A percentile compares a stretch with the other conserved stretches of the same genome.
Conservation (phyloP, 2,329 filamentous ascomycete genomes). For the Arthrobotrys iridis region DNA sequence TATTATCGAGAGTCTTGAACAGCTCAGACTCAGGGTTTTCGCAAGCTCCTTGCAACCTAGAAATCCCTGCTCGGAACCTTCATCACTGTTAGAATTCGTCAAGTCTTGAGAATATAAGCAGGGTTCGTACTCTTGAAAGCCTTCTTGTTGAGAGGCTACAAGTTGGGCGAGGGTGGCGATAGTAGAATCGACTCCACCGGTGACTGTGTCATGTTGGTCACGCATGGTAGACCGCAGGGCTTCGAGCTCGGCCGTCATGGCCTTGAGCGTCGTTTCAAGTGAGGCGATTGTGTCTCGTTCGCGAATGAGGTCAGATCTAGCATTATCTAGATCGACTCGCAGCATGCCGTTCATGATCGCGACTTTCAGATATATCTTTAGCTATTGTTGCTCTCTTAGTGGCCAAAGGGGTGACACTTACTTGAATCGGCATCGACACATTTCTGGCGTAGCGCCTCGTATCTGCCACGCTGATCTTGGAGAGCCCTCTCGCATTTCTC, state of each 20-base stretch:
- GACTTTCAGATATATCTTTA: background rate
- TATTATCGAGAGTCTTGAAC: constrained; percentile 11
- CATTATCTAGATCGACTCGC: constrained; percentile 5
- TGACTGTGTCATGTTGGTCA: background rate
- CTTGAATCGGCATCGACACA: constrained; percentile 22
- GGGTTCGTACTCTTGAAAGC: constrained; percentile 15
- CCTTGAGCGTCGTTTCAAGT: background rate
- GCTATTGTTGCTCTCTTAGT: background rate
- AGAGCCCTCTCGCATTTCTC: background rate
- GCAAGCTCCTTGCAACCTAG: background rate
- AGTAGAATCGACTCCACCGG: background rate
- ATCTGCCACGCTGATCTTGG: constrained; percentile 12
- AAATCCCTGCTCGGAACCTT: constrained; percentile 14
- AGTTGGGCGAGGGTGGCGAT: background rate
- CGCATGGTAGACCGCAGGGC: background rate
- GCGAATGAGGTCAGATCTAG: background rate
- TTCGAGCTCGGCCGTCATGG: constrained; percentile 19
- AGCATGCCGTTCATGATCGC: constrained; percentile 1
- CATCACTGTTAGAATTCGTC: background rate
- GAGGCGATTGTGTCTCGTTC: constrained; percentile 4
- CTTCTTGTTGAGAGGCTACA: constrained; percentile 17
- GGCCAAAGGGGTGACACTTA: background rate
- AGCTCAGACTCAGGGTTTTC: constrained; percentile 25
- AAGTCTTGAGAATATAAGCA: background rate
- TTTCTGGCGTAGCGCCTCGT: constrained; percentile 3